Conservation (phyloP, 73 alveolate species). For the Paramecium biaurelia region DNA sequence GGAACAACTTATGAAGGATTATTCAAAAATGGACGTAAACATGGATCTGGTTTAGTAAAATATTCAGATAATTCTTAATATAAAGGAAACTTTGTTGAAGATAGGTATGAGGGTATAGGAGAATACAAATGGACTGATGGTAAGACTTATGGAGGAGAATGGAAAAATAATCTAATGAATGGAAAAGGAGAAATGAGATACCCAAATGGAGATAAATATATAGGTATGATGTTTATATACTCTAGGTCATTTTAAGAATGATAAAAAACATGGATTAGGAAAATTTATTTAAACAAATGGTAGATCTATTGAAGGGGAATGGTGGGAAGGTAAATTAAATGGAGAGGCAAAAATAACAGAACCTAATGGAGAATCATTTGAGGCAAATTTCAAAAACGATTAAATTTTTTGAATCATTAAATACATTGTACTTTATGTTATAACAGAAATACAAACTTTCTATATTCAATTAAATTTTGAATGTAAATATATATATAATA, state of each 20-base stretch:
- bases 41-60: slow-evolving; percentile 22
- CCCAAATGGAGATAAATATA: slow-evolving; percentile 39
- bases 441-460: background rate
- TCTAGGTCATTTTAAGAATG: background rate
- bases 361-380: background rate
- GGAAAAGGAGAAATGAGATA: slow-evolving; percentile 26
- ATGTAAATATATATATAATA: no score
- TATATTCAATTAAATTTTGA: no score
- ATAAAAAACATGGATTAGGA: slow-evolving; percentile 37
- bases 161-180: background rate
- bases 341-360: slow-evolving; percentile 25
- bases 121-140: slow-evolving; percentile 15
- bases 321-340: slow-evolving; percentile 12
- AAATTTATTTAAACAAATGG: background rate
- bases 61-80: background rate
- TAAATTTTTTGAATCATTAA: background rate
- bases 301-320: slow-evolving; percentile 24
- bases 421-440: background rate
- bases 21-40: background rate
- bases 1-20: background rate
- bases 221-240: slow-evolving; percentile 47
- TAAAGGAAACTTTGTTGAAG: background rate
- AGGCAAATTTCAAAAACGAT: background rate
- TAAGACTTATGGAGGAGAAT: background rate
- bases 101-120: background rate